A percentile compares a stretch with the other conserved stretches of the same genome.
These are phyloP conservation scores for Phlebiopsis gigantea DNA, from an alignment of 768 basidiomycete species.

Conservation along the genomic window DNA sequence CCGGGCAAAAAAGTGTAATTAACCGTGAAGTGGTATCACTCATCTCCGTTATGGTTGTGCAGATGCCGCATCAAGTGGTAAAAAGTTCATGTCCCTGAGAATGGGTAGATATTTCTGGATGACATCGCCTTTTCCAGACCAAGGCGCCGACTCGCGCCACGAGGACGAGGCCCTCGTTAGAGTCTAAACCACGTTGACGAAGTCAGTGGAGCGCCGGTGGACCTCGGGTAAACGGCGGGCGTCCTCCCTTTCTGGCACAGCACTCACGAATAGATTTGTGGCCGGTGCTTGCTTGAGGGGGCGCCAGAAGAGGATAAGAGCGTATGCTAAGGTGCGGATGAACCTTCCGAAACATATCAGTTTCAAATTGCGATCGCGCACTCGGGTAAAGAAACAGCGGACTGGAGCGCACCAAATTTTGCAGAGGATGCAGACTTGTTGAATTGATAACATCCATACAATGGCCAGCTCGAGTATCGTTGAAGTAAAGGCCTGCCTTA, in stretches of 20 bases:
- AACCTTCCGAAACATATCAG: slow-evolving; percentile 69
- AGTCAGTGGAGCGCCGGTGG: neutral
- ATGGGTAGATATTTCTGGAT: too few species aligned
- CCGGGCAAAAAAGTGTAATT: too few species aligned
- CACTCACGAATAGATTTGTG: slow-evolving; percentile 73
- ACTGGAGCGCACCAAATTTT: slow-evolving; percentile 81
- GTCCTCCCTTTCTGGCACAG: slow-evolving; percentile 27
- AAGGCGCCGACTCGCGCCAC: neutral
- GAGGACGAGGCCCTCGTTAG: too few species aligned
- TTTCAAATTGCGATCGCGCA: slow-evolving; percentile 61
- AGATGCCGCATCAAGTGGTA: too few species aligned
- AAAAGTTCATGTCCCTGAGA: too few species aligned
- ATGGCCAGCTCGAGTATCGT: too few species aligned
- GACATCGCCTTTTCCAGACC: too few species aligned
- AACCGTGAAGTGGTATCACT: too few species aligned
- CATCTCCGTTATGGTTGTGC: too few species aligned
- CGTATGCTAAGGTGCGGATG: slow-evolving; percentile 91
- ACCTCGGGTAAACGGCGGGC: neutral
- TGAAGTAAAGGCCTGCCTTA: too few species aligned
- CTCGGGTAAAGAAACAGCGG: slow-evolving; percentile 8
- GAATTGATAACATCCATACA: slow-evolving; percentile 92
- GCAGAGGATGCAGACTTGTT: slow-evolving; percentile 73
- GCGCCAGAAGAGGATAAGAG: slow-evolving; percentile 69
- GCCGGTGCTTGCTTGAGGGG: slow-evolving; percentile 53
- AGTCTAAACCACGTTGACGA: too few species aligned